A percentile compares a stretch with the other conserved stretches of the same genome.
phyloP scores from a whole-genome alignment of 139 green algal genomes.

The Klebsormidium nitens region DNA sequence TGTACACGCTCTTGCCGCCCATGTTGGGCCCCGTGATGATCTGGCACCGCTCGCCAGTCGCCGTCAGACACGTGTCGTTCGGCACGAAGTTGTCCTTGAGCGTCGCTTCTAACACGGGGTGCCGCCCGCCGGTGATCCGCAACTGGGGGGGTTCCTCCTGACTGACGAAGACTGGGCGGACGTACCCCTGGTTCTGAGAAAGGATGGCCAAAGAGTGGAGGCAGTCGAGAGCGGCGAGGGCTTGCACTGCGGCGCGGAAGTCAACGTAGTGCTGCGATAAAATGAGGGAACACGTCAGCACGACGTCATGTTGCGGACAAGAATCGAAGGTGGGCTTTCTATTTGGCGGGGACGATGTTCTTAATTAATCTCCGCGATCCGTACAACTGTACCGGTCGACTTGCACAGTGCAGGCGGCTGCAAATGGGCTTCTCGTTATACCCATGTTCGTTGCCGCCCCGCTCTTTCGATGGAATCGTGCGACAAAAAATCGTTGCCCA shows the following conservation, averaged over 20 bases:
- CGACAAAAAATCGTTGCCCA: too few species aligned
- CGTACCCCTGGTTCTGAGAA: conserved; percentile 35
- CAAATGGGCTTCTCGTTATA: too few species aligned
- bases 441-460: too few species aligned
- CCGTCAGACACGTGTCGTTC: conserved; percentile 20
- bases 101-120: conserved; percentile 25
- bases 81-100: conserved; percentile 22
- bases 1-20: conserved; percentile 37
- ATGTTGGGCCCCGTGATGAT: conserved; percentile 44
- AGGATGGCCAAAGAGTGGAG: conserved; percentile 61
- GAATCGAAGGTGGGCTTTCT: too few species aligned
- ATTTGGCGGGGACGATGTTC: too few species aligned
- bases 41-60: conserved; percentile 18
- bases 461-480: too few species aligned
- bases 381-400: too few species aligned
- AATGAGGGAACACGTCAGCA: too few species aligned
- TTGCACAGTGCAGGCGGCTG: too few species aligned
- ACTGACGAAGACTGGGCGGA: conserved; percentile 9
- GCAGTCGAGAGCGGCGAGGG: conserved; percentile 69
- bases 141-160: conserved; percentile 1
- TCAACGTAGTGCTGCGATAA: conserved; percentile 44
- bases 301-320: too few species aligned
- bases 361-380: too few species aligned
- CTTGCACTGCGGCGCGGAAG: conserved; percentile 52
- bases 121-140: conserved; percentile 11